Evolutionary conservation across 2,329 filamentous ascomycete genomes (phyloP).

Genomic region (Colletotrichum truncatum): DNA sequence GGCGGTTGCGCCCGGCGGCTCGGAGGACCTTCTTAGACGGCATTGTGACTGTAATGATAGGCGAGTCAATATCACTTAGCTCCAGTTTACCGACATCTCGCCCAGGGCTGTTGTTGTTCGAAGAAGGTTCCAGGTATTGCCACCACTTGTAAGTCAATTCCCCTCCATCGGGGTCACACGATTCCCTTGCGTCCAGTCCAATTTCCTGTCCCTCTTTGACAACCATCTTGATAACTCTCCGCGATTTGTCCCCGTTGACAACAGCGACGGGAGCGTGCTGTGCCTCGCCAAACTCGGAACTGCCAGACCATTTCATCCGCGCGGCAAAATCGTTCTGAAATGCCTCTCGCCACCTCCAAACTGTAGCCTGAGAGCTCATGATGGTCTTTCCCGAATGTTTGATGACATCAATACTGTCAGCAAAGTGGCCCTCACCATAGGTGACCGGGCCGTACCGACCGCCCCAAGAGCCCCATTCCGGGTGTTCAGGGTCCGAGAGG

Average conservation of each 20-base stretch:
- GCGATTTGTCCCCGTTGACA: constrained; percentile 33
- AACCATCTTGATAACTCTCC: constrained; percentile 26
- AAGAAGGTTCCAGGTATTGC: constrained; percentile 29
- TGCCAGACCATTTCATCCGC: constrained; percentile 30
- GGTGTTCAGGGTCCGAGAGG: constrained; percentile 45
- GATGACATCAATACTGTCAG: constrained; percentile 44
- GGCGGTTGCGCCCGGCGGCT: background rate
- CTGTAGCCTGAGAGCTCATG: constrained; percentile 54
- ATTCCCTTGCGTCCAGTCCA: constrained; percentile 26
- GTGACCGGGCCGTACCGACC: constrained; percentile 43
- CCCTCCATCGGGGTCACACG: constrained; percentile 31
- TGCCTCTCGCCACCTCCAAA: constrained; percentile 63
- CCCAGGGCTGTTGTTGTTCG: constrained; percentile 12
- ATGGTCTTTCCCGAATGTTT: constrained; percentile 42
- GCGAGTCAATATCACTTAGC: background rate
- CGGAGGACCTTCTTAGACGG: background rate
- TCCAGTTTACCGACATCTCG: background rate
- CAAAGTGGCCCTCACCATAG: constrained; percentile 34
- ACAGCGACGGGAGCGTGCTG: constrained; percentile 29
- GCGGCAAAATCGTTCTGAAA: constrained; percentile 54
- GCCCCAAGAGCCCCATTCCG: constrained; percentile 53
- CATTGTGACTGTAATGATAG: constrained; percentile 11
- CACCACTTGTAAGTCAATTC: constrained; percentile 32
- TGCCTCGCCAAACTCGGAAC: background rate
- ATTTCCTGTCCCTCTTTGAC: constrained; percentile 25